These are phyloP conservation scores for Porodaedalea pini DNA, from an alignment of 1,284 basidiomycete genomes.

Conservation along the genomic window DNA sequence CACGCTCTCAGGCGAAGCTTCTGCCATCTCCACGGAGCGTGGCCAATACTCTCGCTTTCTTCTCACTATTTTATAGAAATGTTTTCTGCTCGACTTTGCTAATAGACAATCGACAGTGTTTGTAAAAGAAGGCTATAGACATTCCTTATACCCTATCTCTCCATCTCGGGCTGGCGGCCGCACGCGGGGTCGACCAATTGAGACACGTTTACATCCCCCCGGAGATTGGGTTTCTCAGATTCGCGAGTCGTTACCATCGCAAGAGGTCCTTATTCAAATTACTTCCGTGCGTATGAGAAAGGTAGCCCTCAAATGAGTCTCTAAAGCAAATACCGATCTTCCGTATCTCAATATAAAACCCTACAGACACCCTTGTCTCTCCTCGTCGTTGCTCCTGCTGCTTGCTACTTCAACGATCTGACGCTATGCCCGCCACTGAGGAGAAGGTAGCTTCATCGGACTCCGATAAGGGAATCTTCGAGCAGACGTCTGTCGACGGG, in stretches of 20 bases:
- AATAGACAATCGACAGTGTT: too few species aligned
- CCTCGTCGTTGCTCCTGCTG: not conserved
- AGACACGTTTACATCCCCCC: not conserved
- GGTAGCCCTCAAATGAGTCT: not conserved
- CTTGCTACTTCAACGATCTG: not conserved
- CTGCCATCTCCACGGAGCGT: too few species aligned
- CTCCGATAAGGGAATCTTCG: constrained; percentile 7
- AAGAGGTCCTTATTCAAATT: not conserved
- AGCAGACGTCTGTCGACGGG: constrained; percentile 3
- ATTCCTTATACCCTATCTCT: not conserved
- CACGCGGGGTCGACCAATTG: not conserved
- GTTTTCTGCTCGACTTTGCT: too few species aligned
- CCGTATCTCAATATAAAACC: not conserved
- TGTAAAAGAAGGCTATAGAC: too few species aligned
- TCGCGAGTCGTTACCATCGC: not conserved
- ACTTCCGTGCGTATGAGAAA: not conserved
- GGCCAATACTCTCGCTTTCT: too few species aligned
- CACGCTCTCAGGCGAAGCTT: too few species aligned
- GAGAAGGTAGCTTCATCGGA: not conserved
- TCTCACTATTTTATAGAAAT: too few species aligned
- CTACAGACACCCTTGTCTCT: not conserved
- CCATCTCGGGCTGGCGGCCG: not conserved
- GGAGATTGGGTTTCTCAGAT: not conserved
- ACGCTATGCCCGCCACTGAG: constrained; percentile 1
- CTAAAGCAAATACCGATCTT: not conserved